phyloP scores from a whole-genome alignment of 768 basidiomycete species.

The Pulveroboletus sp. region DNA sequence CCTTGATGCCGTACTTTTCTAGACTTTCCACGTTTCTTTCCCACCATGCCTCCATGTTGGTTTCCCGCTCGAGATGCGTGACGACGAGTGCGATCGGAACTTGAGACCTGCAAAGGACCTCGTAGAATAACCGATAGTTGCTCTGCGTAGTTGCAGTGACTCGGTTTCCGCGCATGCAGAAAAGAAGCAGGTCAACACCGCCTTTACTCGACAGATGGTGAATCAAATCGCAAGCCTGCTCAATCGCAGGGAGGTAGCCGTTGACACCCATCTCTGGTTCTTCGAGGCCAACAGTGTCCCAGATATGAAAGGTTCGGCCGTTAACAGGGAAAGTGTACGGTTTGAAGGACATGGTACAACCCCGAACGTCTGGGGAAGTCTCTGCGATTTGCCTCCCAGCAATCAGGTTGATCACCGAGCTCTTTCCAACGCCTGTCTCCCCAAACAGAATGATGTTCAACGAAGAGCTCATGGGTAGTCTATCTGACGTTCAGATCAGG shows the following conservation, averaged over 20 bases:
- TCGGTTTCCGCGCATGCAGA: slow-evolving; percentile 39
- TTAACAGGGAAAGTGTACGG: slow-evolving; percentile 24
- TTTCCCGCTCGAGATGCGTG: slow-evolving; percentile 38
- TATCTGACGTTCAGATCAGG: slow-evolving; percentile 16
- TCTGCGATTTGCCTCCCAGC: slow-evolving; percentile 22
- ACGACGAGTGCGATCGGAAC: slow-evolving; percentile 33
- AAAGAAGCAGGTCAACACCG: slow-evolving; percentile 40
- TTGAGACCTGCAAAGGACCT: slow-evolving; percentile 35
- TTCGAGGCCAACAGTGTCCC: slow-evolving; percentile 36
- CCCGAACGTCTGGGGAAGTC: slow-evolving; percentile 26
- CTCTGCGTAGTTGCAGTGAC: slow-evolving; percentile 33
- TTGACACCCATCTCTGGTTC: slow-evolving; percentile 25
- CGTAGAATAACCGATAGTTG: slow-evolving; percentile 40
- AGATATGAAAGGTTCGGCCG: slow-evolving; percentile 20
- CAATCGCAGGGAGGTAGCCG: slow-evolving; percentile 27
- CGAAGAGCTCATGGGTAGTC: slow-evolving; percentile 16
- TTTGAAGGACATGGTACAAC: slow-evolving; percentile 35
- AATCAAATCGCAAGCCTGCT: slow-evolving; percentile 32
- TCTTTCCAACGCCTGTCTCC: slow-evolving; percentile 38
- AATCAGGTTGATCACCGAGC: slow-evolving; percentile 33
- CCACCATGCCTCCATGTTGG: slow-evolving; percentile 35
- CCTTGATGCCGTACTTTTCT: slow-evolving; percentile 23
- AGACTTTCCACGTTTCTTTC: slow-evolving; percentile 22
- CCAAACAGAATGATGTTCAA: slow-evolving; percentile 43
- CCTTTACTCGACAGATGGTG: slow-evolving; percentile 22